Evolutionary conservation across 2,329 filamentous ascomycete species (phyloP).

Genomic region (Nakataea oryzae): DNA sequence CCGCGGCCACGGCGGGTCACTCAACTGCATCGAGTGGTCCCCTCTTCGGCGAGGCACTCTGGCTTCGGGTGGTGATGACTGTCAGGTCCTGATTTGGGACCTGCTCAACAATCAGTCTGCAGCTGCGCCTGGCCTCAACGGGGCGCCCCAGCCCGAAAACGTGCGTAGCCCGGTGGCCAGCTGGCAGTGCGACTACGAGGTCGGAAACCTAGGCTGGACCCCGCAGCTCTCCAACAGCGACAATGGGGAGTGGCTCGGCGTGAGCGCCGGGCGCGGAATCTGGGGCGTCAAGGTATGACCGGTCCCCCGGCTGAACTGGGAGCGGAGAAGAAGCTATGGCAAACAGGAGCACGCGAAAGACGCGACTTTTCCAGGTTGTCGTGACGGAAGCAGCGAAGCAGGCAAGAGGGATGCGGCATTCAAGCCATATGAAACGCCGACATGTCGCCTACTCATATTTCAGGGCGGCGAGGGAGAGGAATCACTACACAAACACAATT

Average conservation of each 20-base stretch:
- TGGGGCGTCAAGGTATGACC: conserved; percentile 53
- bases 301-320: not conserved
- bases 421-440: not conserved
- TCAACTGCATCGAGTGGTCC: conserved; percentile 96
- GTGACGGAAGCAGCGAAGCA: not conserved
- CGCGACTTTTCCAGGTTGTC: not conserved
- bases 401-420: not conserved
- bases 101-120: conserved; percentile 55
- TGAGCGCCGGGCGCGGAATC: conserved; percentile 69
- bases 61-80: conserved; percentile 87
- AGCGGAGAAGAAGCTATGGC: not conserved
- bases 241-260: conserved; percentile 73
- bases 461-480: not conserved
- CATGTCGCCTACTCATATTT: not conserved
- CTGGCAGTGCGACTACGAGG: conserved; percentile 82
- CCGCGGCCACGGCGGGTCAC: conserved; percentile 70
- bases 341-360: not conserved
- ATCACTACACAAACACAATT: not conserved
- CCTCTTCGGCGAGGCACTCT: conserved; percentile 68
- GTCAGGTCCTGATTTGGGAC: conserved; percentile 88
- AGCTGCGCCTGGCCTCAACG: conserved; percentile 34
- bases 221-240: conserved; percentile 60
- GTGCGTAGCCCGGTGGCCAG: conserved; percentile 59
- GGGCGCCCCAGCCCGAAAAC: conserved; percentile 41
- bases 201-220: conserved; percentile 78